Evolutionary conservation across 1,284 basidiomycete species (phyloP).

Genomic region (Cutaneotrichosporon spelunceum): DNA sequence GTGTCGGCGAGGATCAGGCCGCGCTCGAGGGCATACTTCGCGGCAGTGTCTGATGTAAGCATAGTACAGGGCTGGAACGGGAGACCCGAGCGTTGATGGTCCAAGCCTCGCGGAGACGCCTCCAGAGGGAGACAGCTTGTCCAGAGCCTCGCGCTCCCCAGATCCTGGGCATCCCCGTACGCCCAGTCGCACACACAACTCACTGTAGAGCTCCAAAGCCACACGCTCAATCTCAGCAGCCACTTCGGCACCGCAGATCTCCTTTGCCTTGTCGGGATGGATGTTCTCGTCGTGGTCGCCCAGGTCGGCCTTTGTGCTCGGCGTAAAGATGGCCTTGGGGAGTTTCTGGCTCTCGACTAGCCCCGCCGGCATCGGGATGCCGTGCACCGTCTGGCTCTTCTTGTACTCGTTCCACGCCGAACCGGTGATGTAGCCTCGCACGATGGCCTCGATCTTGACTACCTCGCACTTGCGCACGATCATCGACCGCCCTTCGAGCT

Average conservation of each 20-base stretch:
- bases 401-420: conserved; percentile 96
- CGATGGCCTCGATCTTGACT: conserved; percentile 93
- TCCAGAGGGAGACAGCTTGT: not conserved
- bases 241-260: conserved; percentile 51
- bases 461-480: conserved; percentile 87
- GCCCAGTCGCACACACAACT: no score
- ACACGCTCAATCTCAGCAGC: conserved; percentile 49
- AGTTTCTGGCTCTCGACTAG: conserved; percentile 83
- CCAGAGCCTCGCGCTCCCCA: not conserved
- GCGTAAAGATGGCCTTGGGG: conserved; percentile 84
- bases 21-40: conserved; percentile 68
- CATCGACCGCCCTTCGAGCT: conserved; percentile 83
- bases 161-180: not conserved
- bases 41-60: conserved; percentile 58
- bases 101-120: not conserved
- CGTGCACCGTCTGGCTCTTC: conserved; percentile 81
- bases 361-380: conserved; percentile 70
- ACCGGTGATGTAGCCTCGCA: conserved; percentile 91
- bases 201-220: conserved; percentile 50
- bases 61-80: not conserved
- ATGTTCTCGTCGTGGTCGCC: conserved; percentile 98
- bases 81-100: not conserved
- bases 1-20: conserved; percentile 97
- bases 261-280: conserved; percentile 69
- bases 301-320: conserved; percentile 93